Conservation (phyloP, 2,329 filamentous ascomycete genomes). For the Tolypocladium album region DNA sequence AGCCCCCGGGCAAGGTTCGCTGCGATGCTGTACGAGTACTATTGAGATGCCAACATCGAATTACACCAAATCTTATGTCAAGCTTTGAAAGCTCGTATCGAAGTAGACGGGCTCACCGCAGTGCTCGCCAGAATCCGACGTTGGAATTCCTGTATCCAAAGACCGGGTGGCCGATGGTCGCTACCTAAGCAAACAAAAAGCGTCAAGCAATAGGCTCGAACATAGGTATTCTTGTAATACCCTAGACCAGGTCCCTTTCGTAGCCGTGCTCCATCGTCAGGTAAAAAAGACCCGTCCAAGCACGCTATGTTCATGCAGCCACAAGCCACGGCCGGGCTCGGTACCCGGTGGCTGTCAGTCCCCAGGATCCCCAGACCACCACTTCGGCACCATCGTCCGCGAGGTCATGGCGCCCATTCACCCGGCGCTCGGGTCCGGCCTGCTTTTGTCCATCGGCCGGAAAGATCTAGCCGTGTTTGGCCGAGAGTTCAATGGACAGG, state of each 20-base stretch:
- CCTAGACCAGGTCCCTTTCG: too few species aligned
- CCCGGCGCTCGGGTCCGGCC: not conserved
- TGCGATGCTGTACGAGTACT: too few species aligned
- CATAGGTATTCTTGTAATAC: too few species aligned
- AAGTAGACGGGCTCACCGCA: not conserved
- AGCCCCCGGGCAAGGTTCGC: not conserved
- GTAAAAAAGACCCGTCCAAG: not conserved
- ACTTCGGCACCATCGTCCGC: not conserved
- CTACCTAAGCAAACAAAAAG: not conserved
- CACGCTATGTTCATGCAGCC: not conserved
- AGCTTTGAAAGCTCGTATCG: not conserved
- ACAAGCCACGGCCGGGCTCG: not conserved
- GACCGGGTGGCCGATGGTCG: not conserved
- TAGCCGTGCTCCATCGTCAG: not conserved
- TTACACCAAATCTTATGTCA: not conserved
- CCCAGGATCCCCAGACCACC: not conserved
- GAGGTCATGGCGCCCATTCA: not conserved
- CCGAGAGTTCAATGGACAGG: not conserved
- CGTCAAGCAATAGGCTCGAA: too few species aligned
- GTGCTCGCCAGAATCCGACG: not conserved
- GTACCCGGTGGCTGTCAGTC: not conserved
- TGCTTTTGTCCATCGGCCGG: not conserved
- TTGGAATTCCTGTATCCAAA: not conserved
- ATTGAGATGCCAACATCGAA: not conserved
- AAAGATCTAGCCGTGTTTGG: not conserved